Conservation (phyloP, 2,329 filamentous ascomycete genomes). For the Fusarium neocosmosporiellum region DNA sequence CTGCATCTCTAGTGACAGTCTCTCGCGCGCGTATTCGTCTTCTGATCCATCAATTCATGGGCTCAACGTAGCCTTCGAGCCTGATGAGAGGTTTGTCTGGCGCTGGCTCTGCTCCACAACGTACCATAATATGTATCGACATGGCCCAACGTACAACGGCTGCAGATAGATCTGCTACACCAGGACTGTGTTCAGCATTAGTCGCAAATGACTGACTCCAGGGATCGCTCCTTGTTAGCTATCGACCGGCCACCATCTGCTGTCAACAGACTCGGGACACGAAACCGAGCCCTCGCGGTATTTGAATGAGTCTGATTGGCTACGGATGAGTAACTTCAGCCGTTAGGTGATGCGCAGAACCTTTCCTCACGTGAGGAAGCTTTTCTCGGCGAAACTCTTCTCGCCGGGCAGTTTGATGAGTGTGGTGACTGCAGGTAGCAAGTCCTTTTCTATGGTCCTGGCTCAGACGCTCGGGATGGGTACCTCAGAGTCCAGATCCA, state of each 20-base stretch:
- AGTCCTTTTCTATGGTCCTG: not conserved
- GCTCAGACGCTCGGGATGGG: not conserved
- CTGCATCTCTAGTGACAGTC: not conserved
- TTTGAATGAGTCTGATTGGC: not conserved
- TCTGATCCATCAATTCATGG: not conserved
- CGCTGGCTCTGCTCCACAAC: not conserved
- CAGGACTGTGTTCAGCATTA: not conserved
- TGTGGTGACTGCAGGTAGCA: not conserved
- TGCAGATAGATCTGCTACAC: not conserved
- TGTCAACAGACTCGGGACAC: not conserved
- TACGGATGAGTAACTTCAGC: not conserved
- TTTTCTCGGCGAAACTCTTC: not conserved
- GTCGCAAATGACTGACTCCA: not conserved
- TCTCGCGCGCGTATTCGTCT: not conserved
- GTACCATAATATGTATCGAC: not conserved
- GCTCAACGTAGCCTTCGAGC: not conserved
- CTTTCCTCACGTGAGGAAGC: not conserved
- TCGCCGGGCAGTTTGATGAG: not conserved
- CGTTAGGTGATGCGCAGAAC: not conserved
- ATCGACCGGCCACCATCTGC: not conserved
- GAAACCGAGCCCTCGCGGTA: not conserved
- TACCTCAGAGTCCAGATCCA: not conserved
- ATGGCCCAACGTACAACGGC: not conserved
- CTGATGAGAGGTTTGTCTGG: not conserved
- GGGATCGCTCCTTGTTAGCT: not conserved